These are phyloP conservation scores for Wickerhamiella qilinensis DNA, from an alignment of 805 yeast species.

Conservation along the genomic window DNA sequence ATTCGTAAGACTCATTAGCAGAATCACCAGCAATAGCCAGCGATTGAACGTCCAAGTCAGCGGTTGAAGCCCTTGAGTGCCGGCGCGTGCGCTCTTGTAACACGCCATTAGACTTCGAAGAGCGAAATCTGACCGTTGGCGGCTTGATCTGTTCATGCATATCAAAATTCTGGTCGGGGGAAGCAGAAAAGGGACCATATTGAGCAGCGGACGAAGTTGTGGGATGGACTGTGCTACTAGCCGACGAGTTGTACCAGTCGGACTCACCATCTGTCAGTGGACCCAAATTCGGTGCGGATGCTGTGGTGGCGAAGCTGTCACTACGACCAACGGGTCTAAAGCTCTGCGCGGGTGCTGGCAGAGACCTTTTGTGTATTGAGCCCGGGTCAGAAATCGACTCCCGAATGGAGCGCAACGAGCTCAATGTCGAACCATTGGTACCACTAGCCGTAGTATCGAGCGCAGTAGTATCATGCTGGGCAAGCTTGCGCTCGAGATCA, in stretches of 20 bases:
- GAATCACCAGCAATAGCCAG: slow-evolving; percentile 1
- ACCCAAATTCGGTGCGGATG: not conserved
- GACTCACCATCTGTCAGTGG: not conserved
- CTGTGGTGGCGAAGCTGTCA: not conserved
- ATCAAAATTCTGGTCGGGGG: not conserved
- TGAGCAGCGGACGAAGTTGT: not conserved
- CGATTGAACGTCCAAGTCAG: not conserved
- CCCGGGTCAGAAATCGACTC: not conserved
- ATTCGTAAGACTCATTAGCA: not conserved
- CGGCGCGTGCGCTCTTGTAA: not conserved
- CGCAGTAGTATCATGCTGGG: not conserved
- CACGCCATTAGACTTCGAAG: not conserved
- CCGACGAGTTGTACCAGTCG: not conserved
- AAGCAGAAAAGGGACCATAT: not conserved
- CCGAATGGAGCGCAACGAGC: slow-evolving; percentile 1
- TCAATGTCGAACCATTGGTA: slow-evolving; percentile 7
- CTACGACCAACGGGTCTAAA: not conserved
- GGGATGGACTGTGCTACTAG: not conserved
- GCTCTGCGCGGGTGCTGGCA: not conserved
- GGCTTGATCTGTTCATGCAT: not conserved
- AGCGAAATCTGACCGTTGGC: not conserved
- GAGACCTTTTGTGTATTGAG: not conserved
- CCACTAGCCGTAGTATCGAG: slow-evolving; percentile 3
- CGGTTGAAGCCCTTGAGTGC: not conserved
- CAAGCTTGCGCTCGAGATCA: slow-evolving; percentile 6